phyloP scores from a whole-genome alignment of 2,329 filamentous ascomycete genomes.

The Diaporthe velutina region DNA sequence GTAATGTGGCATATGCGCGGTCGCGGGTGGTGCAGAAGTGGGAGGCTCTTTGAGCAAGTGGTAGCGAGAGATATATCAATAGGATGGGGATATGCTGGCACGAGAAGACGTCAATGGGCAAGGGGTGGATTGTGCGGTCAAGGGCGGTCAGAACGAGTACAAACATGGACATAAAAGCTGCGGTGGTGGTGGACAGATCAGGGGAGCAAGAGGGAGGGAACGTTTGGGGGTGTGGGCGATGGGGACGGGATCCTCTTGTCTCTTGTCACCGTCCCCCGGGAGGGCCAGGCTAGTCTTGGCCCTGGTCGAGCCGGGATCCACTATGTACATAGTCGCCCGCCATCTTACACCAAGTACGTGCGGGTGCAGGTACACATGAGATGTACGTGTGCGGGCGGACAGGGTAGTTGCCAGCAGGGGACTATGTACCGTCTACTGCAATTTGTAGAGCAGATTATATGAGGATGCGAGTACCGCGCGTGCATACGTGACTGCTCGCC shows the following conservation, averaged over 20 bases:
- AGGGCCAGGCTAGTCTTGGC: slow-evolving; percentile 33
- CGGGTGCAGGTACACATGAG: slow-evolving; percentile 27
- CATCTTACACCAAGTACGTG: slow-evolving; percentile 8
- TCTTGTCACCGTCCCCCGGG: slow-evolving; percentile 40
- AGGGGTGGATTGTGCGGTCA: slow-evolving; percentile 54
- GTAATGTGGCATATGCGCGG: slow-evolving; percentile 35
- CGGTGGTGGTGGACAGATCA: slow-evolving; percentile 48
- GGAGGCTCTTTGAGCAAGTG: slow-evolving; percentile 26
- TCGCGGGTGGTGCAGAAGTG: slow-evolving; percentile 34
- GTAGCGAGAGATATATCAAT: slow-evolving; percentile 25
- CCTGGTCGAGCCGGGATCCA: slow-evolving; percentile 31
- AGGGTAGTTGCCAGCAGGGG: not conserved
- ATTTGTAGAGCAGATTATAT: not conserved
- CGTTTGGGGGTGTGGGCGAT: slow-evolving; percentile 43
- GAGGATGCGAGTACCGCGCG: not conserved
- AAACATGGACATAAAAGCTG: slow-evolving; percentile 66
- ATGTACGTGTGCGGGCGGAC: slow-evolving; percentile 21
- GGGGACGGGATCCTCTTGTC: slow-evolving; percentile 43
- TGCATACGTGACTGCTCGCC: slow-evolving; percentile 9
- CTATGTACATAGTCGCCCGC: slow-evolving; percentile 26
- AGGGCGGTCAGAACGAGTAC: slow-evolving; percentile 73
- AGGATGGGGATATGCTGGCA: slow-evolving; percentile 20
- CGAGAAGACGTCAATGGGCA: slow-evolving; percentile 41
- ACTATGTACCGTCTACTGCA: slow-evolving; percentile 5
- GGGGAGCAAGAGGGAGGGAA: slow-evolving; percentile 50